Evolutionary conservation across 2,329 filamentous ascomycete species (phyloP), one percentile per base, ranked within the genome.

Genomic region (Colletotrichum sublineola): DNA sequence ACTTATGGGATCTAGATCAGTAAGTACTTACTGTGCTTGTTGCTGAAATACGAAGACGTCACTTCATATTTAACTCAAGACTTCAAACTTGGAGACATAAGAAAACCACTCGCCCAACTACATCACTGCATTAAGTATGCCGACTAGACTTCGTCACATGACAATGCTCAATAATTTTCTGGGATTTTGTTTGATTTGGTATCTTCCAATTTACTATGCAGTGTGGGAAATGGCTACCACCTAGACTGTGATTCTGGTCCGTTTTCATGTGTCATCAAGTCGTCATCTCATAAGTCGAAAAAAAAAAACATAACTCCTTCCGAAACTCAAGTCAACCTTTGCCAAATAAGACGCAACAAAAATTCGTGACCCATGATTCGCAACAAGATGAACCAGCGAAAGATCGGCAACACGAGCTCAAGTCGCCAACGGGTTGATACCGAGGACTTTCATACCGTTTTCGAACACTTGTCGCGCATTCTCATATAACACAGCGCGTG

Each of bases 401-500:
- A 20, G 24, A 7, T 8, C 31, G 5, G 11, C 12, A 8, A 38
- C 6, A 14, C 12, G 18, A 64, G 18, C 20, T 65, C 55, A 73
- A 20, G 44, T 36, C 0, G 61, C 40, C 53, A 69, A 20, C 11
- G 70, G 70, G 5, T 36, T 57, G 11, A 73, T 73, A 44, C 91
- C 91, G 68, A 93, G 80, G 67, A 92, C 79, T 77, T 85, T 84
- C 90, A 93, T 92, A 42, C 90, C 91, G 80, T 92, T 92, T 79
- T 86, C 83, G 77, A 92, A 80, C 31, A 92, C 90, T 78, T 91
- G 89, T 76, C 89, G 86, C 11, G 90, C 89, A 9, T 84, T 85
- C 70, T 88, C 86, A 76, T 92, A 93, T 78, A 93, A 79, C 38
- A 89, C 88, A 80, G 90, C 85, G 74, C 91, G 83, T 12, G 90